Evolutionary conservation across 805 yeast genomes (phyloP).

Genomic region (Alloascoidea hylecoeti): DNA sequence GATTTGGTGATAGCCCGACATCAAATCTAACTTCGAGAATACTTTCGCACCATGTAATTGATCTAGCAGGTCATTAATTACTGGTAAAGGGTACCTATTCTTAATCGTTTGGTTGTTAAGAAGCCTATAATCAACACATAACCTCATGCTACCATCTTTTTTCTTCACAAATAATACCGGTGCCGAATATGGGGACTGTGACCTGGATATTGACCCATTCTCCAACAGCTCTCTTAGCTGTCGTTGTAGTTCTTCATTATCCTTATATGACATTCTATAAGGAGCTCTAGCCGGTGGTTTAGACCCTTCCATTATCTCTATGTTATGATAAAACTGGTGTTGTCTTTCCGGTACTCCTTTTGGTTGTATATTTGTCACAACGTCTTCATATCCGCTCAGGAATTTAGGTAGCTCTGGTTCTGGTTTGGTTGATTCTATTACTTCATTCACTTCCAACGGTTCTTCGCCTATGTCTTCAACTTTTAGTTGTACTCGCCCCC

Average conservation of each 20-base stretch:
- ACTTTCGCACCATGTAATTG: constrained; percentile 5
- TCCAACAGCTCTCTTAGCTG: not conserved
- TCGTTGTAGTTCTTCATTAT: constrained; percentile 2
- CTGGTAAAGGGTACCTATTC: constrained; percentile 11
- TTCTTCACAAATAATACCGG: constrained; percentile 10
- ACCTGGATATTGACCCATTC: constrained; percentile 3
- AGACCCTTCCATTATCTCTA: no score
- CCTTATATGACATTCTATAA: constrained; percentile 5
- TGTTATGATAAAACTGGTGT: no score
- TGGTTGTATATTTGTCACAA: no score
- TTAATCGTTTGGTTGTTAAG: constrained; percentile 8
- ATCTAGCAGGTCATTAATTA: constrained; percentile 7
- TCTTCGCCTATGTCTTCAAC: no score
- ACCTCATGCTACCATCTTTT: constrained; percentile 8
- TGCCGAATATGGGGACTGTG: constrained; percentile 6
- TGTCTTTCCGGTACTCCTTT: no score
- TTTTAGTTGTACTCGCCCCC: no score
- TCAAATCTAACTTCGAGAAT: constrained; percentile 10
- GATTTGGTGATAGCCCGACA: constrained; percentile 10
- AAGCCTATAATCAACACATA: constrained; percentile 10
- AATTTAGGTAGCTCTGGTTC: no score
- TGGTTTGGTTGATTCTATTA: no score
- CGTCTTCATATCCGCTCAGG: no score
- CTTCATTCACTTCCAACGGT: no score
- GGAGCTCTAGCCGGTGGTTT: constrained; percentile 4